Evolutionary conservation across 345 rosid genomes (phyloP), one percentile per base, ranked within the genome.

Genomic region (Euphorbia lathyris): DNA sequence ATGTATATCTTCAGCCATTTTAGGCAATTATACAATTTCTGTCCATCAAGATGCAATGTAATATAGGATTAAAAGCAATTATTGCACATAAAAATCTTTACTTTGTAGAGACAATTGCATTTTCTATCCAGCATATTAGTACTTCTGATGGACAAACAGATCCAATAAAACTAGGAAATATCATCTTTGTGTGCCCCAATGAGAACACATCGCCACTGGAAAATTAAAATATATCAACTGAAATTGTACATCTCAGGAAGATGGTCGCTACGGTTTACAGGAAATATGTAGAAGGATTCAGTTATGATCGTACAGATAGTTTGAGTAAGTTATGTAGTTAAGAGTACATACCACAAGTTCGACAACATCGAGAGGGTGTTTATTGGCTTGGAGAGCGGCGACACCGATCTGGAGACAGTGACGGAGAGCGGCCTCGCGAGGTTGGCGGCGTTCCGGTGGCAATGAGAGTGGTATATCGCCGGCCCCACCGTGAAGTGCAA

Each of bases 401-500:
- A 90, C 87, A 52, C 97, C 99, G 67, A 95, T 50, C 74, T 82
- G 81, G 19, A 95, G 95, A 86, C 93, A 95, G 88, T 84, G 85
- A 76, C 88, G 92, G 73, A 95, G 97, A 65, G 82, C 88, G 16
- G 52, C 88, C 77, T 92, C 97, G 16, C 97, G 85, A 48, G 96
- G 90, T 27, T 80, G 77, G 63, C 93, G 93, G 58, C 82, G 82
- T n/a, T 90, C 92, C 5, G 76, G 83, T 0, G 84, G 85, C 50
- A 87, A 57, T 5, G 86, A 74, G 27, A 72, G 72, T 4, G 91
- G 74, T 9, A 90, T 90, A 63, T 84, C 92, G 48, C 99, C 99
- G 52, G 83, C 97, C 19, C 97, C 97, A 26, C 99, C 97, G 73
- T 95, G 99, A 0, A 95, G 58, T 14, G 97, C 97, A 14, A 95